Evolutionary conservation across 2,329 filamentous ascomycete genomes (phyloP).

Genomic region (Stagonosporopsis cucurbitacearum): DNA sequence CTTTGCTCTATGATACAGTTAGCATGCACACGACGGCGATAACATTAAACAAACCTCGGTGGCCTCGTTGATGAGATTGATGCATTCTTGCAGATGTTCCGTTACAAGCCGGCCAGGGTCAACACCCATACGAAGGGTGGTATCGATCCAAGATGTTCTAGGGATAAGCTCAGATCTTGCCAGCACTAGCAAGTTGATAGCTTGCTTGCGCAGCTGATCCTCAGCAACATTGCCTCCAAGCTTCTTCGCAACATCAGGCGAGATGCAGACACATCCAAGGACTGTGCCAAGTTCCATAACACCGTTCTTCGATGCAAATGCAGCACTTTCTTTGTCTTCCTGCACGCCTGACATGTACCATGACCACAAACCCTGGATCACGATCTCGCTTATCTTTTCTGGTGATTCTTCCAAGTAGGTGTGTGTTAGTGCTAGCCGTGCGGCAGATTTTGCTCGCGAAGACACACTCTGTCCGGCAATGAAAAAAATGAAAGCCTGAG

Average conservation of each 20-base stretch:
- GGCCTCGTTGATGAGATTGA: constrained; percentile 68
- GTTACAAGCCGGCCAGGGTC: constrained; percentile 82
- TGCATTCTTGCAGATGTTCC: constrained; percentile 67
- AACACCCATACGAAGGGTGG: constrained; percentile 77
- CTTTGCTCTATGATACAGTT: constrained; percentile 23
- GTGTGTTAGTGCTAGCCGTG: constrained; percentile 65
- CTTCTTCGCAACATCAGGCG: constrained; percentile 58
- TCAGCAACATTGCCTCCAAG: constrained; percentile 54
- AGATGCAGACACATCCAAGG: constrained; percentile 68
- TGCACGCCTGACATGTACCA: constrained; percentile 73
- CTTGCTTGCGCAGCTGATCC: constrained; percentile 68
- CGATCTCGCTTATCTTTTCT: constrained; percentile 63
- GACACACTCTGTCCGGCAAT: constrained; percentile 69
- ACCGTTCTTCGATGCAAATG: constrained; percentile 69
- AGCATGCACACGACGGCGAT: constrained; percentile 4
- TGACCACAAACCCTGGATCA: constrained; percentile 78
- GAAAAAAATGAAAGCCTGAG: constrained; percentile 82
- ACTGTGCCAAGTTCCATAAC: constrained; percentile 67
- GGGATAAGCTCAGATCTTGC: constrained; percentile 80
- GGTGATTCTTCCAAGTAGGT: constrained; percentile 68
- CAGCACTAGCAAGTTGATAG: constrained; percentile 78
- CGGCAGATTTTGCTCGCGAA: constrained; percentile 68
- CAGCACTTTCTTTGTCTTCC: constrained; percentile 79
- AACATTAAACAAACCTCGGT: constrained; percentile 59
- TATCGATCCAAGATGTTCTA: constrained; percentile 83